Evolutionary conservation across 2,329 filamentous ascomycete species (phyloP).

Genomic region (Amesomyces nigricolor): DNA sequence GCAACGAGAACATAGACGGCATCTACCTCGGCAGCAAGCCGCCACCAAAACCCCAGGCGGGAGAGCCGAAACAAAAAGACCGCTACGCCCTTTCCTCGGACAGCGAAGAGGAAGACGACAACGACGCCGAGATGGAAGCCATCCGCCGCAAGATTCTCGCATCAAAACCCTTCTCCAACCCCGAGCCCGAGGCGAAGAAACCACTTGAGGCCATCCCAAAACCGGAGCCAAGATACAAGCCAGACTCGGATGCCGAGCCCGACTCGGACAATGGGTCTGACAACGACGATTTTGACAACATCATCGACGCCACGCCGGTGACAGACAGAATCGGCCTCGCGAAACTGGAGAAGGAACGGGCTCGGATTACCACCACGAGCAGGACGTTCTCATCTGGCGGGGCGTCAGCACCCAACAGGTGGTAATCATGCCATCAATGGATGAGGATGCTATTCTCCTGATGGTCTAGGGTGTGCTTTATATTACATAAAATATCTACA

Average conservation of each 20-base stretch:
- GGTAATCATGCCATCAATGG: constrained; percentile 29
- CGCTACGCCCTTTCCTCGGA: constrained; percentile 74
- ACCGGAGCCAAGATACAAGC: constrained; percentile 41
- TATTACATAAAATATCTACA: constrained; percentile 4
- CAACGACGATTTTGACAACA: constrained; percentile 70
- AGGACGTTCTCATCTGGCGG: constrained; percentile 47
- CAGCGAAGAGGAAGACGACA: constrained; percentile 54
- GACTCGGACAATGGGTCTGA: constrained; percentile 61
- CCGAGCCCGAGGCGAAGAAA: constrained; percentile 43
- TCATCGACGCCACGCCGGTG: constrained; percentile 84
- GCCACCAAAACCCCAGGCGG: constrained; percentile 29
- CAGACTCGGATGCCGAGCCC: constrained; percentile 63
- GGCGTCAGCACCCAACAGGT: constrained; percentile 44
- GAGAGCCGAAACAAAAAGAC: constrained; percentile 51
- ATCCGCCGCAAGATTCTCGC: constrained; percentile 83
- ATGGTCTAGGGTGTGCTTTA: not conserved
- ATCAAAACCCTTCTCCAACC: constrained; percentile 79
- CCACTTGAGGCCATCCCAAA: constrained; percentile 58
- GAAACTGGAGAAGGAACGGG: constrained; percentile 52
- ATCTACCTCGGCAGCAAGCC: constrained; percentile 57
- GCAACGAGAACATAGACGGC: constrained; percentile 46
- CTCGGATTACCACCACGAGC: constrained; percentile 42
- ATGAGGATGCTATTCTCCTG: no score
- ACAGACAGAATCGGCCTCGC: constrained; percentile 73
- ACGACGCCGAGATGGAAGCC: constrained; percentile 85